phyloP scores from a whole-genome alignment of 345 rosid species.

The Litchi chinensis region DNA sequence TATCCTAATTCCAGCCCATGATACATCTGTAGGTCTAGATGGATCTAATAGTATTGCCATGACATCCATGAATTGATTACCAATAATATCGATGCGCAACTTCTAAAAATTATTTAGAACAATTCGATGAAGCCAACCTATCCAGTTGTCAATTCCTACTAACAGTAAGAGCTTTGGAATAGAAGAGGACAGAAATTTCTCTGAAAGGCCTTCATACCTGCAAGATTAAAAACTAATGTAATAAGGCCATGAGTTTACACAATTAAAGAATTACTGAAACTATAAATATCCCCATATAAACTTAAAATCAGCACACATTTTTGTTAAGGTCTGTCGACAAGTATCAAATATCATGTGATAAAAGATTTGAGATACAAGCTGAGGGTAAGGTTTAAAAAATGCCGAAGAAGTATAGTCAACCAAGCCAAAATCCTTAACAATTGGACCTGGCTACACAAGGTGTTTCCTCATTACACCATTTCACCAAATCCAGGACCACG shows the following conservation, averaged over 20 bases:
- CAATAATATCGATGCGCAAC: neutral
- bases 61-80: neutral
- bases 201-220: too few relatives aligned
- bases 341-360: neutral
- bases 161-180: too few relatives aligned
- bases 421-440: neutral
- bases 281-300: too few relatives aligned
- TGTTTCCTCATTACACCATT: neutral
- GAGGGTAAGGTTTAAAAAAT: neutral
- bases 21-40: neutral
- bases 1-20: neutral
- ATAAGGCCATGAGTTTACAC: too few relatives aligned
- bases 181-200: too few relatives aligned
- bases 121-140: too few relatives aligned
- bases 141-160: too few relatives aligned
- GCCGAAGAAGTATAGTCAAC: neutral
- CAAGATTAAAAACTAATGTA: too few relatives aligned
- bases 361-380: neutral
- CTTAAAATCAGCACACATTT: too few relatives aligned
- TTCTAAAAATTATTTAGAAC: neutral
- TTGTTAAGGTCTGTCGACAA: neutral
- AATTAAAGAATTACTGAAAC: too few relatives aligned
- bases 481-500: too few relatives aligned
- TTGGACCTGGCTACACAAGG: too few relatives aligned
- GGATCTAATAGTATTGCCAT: neutral